phyloP scores from a whole-genome alignment of 2,329 filamentous ascomycete genomes.

The Aureobasidium lini region DNA sequence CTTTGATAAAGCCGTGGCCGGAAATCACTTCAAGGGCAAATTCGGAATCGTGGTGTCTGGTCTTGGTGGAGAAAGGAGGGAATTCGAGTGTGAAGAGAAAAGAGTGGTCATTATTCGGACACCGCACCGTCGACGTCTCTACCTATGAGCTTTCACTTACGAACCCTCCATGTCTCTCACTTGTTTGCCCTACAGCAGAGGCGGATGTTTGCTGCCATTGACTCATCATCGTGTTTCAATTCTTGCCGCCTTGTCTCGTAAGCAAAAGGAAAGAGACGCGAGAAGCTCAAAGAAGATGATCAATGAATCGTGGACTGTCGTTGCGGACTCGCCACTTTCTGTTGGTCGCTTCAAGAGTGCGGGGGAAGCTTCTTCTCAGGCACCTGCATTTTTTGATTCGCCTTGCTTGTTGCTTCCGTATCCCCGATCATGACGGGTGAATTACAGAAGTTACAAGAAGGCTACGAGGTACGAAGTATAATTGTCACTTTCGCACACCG shows the following conservation, averaged over 20 bases:
- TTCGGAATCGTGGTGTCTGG: neutral
- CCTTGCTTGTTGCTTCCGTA: neutral
- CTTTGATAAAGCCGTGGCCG: neutral
- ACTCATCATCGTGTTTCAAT: neutral
- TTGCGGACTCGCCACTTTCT: neutral
- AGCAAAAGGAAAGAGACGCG: neutral
- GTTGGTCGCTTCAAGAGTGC: neutral
- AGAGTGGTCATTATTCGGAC: neutral
- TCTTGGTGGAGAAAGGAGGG: neutral
- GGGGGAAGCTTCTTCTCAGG: neutral
- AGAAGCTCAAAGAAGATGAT: neutral
- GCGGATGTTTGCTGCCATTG: neutral
- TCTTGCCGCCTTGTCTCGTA: neutral
- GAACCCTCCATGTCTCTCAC: neutral
- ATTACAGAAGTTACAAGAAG: neutral
- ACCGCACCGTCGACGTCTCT: neutral
- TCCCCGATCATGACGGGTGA: neutral
- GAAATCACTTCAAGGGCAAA: neutral
- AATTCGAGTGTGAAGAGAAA: neutral
- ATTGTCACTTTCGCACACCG: too few relatives aligned
- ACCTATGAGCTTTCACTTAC: neutral
- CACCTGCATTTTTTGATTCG: neutral
- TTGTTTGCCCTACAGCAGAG: neutral
- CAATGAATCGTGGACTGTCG: neutral
- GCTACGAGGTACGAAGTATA: neutral